Base-by-base conservation (phyloP, 1,139 yeast species). In the Geotrichum histeridarum region DNA sequence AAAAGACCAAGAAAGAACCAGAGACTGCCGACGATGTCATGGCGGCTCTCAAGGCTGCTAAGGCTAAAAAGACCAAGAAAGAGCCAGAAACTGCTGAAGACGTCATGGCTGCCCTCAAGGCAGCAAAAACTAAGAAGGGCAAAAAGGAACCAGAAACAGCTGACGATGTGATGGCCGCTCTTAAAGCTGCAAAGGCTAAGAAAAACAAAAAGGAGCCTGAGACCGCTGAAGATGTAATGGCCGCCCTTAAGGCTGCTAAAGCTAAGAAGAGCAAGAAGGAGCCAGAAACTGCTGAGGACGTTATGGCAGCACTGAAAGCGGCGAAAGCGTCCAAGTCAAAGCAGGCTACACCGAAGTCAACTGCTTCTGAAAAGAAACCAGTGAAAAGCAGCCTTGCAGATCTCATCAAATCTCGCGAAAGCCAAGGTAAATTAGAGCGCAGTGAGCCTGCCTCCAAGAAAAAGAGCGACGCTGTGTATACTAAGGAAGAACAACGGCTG, bases 301-400 rank as follows among this genome's bases (percentile, higher is more conserved):
- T 79, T 2, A 67, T 75, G 65, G 77, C 76, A 0, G 73, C 74
- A 54, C 65, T 78, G 38, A 73, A 74, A 55, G 75, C 73, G 1
- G 57, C 73, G 47, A 78, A 78, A 60, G 54, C 39, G 22, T 14
- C 42, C 15, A 50, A 50, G 39, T 36, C 41, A 17, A 49, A 49
- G 31, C 30, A 72, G 70, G 11, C 59, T 1, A 42, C 33, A 14
- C 45, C 6, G 36, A 37, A 11, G 12, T 38, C 42, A 4, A 30
- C 35, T 27, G n/a, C 7, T 9, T 4, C 4, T n/a, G 44, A 59
- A 8, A 50, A 15, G n/a, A 55, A 56, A 8, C 50, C 31, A 5
- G 39, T 42, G 33, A 53, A 51, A 2, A 45, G 53, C 15, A 51
- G 54, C 32, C 53, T 55, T 17, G 57, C 57, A 2, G 57, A 55